These are phyloP conservation scores for Mallotus repandus DNA, from an alignment of 441 rosid species.

Conservation along the genomic window DNA sequence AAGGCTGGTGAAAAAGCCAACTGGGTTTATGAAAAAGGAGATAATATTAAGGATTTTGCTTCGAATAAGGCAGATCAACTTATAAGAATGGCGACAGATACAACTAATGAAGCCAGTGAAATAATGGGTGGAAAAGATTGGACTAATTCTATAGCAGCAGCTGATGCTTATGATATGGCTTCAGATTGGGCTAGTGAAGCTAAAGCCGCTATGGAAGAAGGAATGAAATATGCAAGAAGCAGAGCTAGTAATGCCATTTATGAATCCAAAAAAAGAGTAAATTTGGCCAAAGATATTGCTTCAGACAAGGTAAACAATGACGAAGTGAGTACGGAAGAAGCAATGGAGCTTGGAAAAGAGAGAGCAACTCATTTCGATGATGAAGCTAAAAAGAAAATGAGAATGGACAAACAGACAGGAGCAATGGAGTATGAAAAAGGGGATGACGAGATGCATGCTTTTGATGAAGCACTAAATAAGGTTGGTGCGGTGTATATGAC, in stretches of 20 bases:
- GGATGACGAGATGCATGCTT: conserved; percentile 30
- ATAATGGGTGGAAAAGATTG: background rate
- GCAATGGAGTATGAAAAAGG: conserved; percentile 18
- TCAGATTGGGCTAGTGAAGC: conserved; percentile 13
- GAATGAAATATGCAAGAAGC: conserved; percentile 22
- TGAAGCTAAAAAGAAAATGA: conserved; percentile 20
- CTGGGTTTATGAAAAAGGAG: conserved; percentile 21
- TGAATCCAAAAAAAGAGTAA: conserved; percentile 21
- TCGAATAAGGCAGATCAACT: conserved; percentile 26
- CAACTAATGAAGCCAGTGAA: conserved; percentile 14
- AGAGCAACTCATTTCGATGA: conserved; percentile 24
- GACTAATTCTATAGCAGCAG: background rate
- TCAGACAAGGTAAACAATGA: conserved; percentile 7
- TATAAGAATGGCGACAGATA: conserved; percentile 26
- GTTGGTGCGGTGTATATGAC: conserved; percentile 38
- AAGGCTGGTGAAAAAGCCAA: conserved; percentile 26
- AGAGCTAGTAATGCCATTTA: conserved; percentile 21
- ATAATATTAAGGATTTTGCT: conserved; percentile 30
- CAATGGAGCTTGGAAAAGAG: conserved; percentile 31
- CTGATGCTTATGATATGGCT: conserved; percentile 21
- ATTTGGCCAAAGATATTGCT: background rate
- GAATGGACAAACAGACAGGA: conserved; percentile 9
- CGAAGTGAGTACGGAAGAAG: conserved; percentile 15
- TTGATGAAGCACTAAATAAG: conserved; percentile 29
- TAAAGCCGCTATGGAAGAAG: conserved; percentile 13